Evolutionary conservation across 2,329 filamentous ascomycete genomes (phyloP), one percentile per base, ranked within the genome.

Genomic region (Amylocarpus encephaloides): DNA sequence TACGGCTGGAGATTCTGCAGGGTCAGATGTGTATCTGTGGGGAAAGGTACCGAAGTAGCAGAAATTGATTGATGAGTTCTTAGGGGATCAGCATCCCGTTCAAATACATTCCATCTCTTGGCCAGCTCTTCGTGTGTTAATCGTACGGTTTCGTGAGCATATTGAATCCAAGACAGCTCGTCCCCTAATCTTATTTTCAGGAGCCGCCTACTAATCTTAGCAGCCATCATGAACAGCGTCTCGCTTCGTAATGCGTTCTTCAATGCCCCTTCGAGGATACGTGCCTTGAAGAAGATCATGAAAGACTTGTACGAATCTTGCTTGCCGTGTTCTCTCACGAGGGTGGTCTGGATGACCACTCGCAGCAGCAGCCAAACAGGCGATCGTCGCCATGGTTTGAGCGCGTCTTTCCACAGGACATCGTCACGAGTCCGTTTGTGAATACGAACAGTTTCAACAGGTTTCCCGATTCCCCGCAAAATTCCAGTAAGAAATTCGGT

Each of bases 371-470:
- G 73, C 76, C 82, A 88, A 45, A 77, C 73, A 0, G 83, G 73
- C 1, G 74, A 75, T 34, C 85, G 69, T 15, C 83, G 71, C 83
- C 83, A 88, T 0, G 82, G 82, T 0, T 70, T 61, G 1, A 71
- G 64, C 0, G 72, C 68, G 1, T 73, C 61, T 0, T 66, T 60
- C 62, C 78, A 74, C 11, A 71, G 72, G 0, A 85, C 74, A n/a
- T 85, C 81, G 44, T 87, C 84, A 0, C 79, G 72, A 0, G 86
- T 73, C 2, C 75, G 70, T 60, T 88, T 88, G 0, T 68, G 68
- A 1, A 85, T 59, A 0, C 68, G 30, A 0, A 66, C 58, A 0
- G 73, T 64, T 0, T 64, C 41, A 0, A 69, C 51, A 0, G 66
- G 52, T 0, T 61, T 53, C 0, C 83, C 83, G 6, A 76, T 69